Evolutionary conservation across 2,329 filamentous ascomycete genomes (phyloP).

Genomic region (Sporothrix euskadiensis): DNA sequence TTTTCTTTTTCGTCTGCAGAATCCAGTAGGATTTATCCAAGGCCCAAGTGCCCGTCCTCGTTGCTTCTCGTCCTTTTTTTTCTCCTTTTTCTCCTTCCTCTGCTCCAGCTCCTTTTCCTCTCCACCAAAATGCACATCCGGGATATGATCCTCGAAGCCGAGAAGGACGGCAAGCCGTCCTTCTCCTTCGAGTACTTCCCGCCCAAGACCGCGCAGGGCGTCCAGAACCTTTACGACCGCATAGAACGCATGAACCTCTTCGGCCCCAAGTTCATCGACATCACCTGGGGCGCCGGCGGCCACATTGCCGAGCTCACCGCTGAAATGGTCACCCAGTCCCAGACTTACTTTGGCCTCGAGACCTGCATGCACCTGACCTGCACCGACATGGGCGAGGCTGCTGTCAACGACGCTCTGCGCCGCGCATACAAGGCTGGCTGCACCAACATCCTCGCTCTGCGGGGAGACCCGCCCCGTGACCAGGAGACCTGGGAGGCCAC

Average conservation of each 20-base stretch:
- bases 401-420: conserved; percentile 83
- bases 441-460: conserved; percentile 92
- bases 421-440: conserved; percentile 93
- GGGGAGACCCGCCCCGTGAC: conserved; percentile 90
- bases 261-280: conserved; percentile 94
- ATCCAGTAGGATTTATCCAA: background rate
- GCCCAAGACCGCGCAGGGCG: conserved; percentile 94
- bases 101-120: background rate
- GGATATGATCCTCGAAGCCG: conserved; percentile 81
- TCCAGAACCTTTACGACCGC: conserved; percentile 98
- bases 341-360: conserved; percentile 92
- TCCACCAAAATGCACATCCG: conserved; percentile 83
- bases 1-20: background rate
- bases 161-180: conserved; percentile 75
- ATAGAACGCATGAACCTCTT: conserved; percentile 90
- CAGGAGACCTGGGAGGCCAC: conserved; percentile 90
- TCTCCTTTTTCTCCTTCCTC: background rate
- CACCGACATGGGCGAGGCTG: conserved; percentile 93
- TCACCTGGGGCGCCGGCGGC: conserved; percentile 97
- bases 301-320: conserved; percentile 87
- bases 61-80: background rate
- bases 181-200: conserved; percentile 99
- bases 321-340: conserved; percentile 96
- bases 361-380: conserved; percentile 99
- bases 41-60: conserved; percentile 1